These are phyloP conservation scores for Apiotrichum laibachii DNA, from an alignment of 1,284 basidiomycete genomes.

Conservation along the genomic window DNA sequence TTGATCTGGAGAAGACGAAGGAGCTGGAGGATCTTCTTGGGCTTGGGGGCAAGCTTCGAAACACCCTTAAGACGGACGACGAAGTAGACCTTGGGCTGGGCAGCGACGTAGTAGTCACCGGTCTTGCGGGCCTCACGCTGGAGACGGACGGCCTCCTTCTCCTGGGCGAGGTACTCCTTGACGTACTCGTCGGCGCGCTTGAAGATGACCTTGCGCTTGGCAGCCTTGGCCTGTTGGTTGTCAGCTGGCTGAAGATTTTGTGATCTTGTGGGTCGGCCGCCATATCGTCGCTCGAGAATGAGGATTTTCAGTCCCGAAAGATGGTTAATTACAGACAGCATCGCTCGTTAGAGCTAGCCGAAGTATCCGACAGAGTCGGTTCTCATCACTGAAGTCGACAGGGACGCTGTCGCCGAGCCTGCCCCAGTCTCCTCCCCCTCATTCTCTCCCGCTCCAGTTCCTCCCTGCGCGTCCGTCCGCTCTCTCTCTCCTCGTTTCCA, in stretches of 20 bases:
- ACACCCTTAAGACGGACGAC: conserved; percentile 98
- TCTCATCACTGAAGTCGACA: conserved; percentile 69
- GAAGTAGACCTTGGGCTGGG: conserved; percentile 96
- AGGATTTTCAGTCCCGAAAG: conserved; percentile 84
- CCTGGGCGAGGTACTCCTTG: conserved; percentile 89
- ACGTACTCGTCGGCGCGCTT: conserved; percentile 99
- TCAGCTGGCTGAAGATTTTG: background rate
- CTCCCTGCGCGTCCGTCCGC: background rate
- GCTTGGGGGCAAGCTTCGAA: conserved; percentile 99
- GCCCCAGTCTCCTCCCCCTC: background rate
- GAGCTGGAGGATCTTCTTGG: conserved; percentile 97
- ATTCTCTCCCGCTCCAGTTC: background rate
- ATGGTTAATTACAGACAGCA: conserved; percentile 89
- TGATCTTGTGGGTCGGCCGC: no score
- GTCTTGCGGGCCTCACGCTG: conserved; percentile 88
- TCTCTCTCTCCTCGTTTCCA: background rate
- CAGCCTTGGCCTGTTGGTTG: conserved; percentile 67
- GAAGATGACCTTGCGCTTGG: conserved; percentile 97
- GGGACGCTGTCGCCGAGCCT: background rate
- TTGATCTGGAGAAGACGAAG: conserved; percentile 99
- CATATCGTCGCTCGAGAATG: background rate
- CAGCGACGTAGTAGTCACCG: conserved; percentile 96
- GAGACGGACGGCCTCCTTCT: conserved; percentile 95
- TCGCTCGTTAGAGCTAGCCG: conserved; percentile 51
- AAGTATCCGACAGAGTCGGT: conserved; percentile 50